Base-by-base conservation (phyloP, 768 basidiomycete genomes). In the Candolleomyces aberdarensis region DNA sequence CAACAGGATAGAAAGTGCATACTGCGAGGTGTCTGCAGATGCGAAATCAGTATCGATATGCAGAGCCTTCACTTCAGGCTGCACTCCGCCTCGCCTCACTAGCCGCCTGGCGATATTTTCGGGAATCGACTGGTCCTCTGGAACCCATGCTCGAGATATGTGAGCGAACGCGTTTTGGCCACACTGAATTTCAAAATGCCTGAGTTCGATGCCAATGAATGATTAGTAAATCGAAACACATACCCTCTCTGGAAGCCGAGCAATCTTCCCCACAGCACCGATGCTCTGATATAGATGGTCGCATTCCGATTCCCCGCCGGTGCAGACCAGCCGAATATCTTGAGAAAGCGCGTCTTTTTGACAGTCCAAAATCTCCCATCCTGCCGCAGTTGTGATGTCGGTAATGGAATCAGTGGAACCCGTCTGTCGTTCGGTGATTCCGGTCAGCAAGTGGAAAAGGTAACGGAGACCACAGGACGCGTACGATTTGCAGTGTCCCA, bases 221-320 rank as follows among this genome's bases (percentile, higher is more conserved):
- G 14, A 7, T 20, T 0, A 22, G 2, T 10, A 9, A 29, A 17
- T 11, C 17, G 6, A 52, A 41, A 51, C 15, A 74, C 78, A 48
- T 59, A 85, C 84, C 56, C 71, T 72, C 64, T 85, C 77, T 5
- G 85, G 84, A 8, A 86, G 66, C 19, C 83, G 76, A 31, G 85
- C 82, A 20, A 86, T 60, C 47, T 76, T 79, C 36, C 72, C 71
- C 47, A 65, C 73, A 6, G 74, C 74, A 14, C 75, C 59, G 31
- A 77, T 67, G 47, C 49, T 64, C 57, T 61, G 52, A 50, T 61
- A 68, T 5, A 69, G 56, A 57, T 70, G 66, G 40, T 57, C 59
- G 49, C 69, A 70, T 15, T 66, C 48, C 13, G 72, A 71, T n/a
- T 64, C 65, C 40, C 71, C 66, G 15, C 63, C 36, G 6, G 36